Evolutionary conservation across 768 basidiomycete species (phyloP), one percentile per base, ranked within the genome.

Genomic region (Tephrocybe rancida): DNA sequence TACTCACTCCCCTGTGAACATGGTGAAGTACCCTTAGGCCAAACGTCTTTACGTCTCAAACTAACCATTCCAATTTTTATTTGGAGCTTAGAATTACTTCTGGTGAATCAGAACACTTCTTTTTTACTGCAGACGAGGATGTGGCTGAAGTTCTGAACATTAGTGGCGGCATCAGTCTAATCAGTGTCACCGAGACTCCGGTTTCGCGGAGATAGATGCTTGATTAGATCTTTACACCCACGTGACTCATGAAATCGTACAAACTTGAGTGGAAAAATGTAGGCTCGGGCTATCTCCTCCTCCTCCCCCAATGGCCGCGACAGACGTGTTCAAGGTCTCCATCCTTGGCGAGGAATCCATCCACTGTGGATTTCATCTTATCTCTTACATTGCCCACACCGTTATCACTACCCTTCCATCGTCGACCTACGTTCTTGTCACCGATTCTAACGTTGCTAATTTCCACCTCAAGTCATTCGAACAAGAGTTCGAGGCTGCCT

Each of bases 351-450:
- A 80, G 61, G 86, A 95, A 26, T 81, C 88, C 35, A 97, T 98
- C 59, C 95, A 95, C 68, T 92, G 91, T 62, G 95, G 95, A 30
- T 95, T 98, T 64, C 94, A 94, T 68, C 84, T 99, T 52, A 79
- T 91, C 58, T 84, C 89, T 2, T 90, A 98, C 80, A 91, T 96
- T 72, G 84, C 80, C 41, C 60, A 71, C 35, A 96, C 90, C 16
- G 84, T 95, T 54, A 73, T 92, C 52, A 66, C 75, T 3, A 80
- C 82, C 1, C 79, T 95, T 21, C 78, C 86, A 3, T 88, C 94
- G 0, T 90, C 93, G 1, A 83, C 89, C 42, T 98, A 98, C 71
- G 89, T 93, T 64, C 80, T 99, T 60, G 71, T 98, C 67, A 98
- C 96, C 25, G 97, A 98, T 73, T 87, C 89, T 24, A 86, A 94